Percentiles rank a stretch among this genome's conserved stretches.
Evolutionary conservation across 768 basidiomycete genomes (phyloP).

Genomic region (Zangia roseola): DNA sequence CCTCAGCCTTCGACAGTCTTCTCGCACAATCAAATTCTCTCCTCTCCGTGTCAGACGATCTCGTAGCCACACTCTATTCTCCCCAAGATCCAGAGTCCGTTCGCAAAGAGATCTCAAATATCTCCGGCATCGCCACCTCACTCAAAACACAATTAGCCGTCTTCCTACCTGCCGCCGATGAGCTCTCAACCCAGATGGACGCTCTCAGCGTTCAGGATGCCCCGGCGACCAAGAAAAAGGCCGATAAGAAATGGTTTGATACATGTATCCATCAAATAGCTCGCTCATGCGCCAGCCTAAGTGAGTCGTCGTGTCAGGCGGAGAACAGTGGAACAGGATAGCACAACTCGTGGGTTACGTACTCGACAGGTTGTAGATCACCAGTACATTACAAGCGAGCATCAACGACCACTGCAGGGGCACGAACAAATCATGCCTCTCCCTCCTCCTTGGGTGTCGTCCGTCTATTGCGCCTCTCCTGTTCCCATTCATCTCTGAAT

Average conservation of each 20-base stretch:
- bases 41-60: slow-evolving; percentile 59
- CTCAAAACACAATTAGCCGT: slow-evolving; percentile 33
- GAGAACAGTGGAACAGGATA: slow-evolving; percentile 1
- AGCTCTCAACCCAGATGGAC: slow-evolving; percentile 25
- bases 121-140: slow-evolving; percentile 36
- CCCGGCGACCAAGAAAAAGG: slow-evolving; percentile 28
- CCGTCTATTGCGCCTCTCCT: slow-evolving; percentile 33
- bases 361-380: slow-evolving; percentile 10
- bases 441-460: slow-evolving; percentile 28
- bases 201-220: slow-evolving; percentile 18
- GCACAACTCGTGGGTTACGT: not conserved
- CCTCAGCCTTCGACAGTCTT: slow-evolving; percentile 48
- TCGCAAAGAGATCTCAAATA: slow-evolving; percentile 36
- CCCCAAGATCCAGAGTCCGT: slow-evolving; percentile 55
- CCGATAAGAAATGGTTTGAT: slow-evolving; percentile 58
- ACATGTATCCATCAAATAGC: slow-evolving; percentile 63
- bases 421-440: slow-evolving; percentile 33
- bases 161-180: slow-evolving; percentile 24
- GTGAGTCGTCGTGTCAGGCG: slow-evolving; percentile 21
- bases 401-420: not conserved
- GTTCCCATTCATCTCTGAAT: slow-evolving; percentile 53
- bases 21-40: slow-evolving; percentile 49
- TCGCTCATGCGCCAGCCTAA: slow-evolving; percentile 37
- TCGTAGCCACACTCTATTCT: slow-evolving; percentile 62
- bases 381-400: slow-evolving; percentile 14